Evolutionary conservation across 1,139 yeast species (phyloP), one percentile per base, ranked within the genome.

Genomic region (Blastobotrys niveus): DNA sequence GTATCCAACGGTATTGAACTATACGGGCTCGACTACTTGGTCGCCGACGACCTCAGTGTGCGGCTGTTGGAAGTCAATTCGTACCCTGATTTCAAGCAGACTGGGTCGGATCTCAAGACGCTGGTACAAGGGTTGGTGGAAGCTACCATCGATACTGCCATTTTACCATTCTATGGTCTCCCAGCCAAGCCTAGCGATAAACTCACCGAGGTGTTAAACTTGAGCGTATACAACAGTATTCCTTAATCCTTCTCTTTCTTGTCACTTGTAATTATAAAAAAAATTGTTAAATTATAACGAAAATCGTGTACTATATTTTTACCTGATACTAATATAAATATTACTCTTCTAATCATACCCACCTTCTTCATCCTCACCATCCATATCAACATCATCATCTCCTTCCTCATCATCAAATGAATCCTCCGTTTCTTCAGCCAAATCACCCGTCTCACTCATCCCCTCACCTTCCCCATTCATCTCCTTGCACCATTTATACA

Each of bases 61-160:
- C 71, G 71, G 38, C 63, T 91, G 34, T 67, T 91, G 32, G 98
- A 91, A 62, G 86, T 88, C 38, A 91, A 91, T 60, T 82, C 97
- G 8, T 91, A 83, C 60, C 98, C 98, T 0, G 98, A 91, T 61
- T 91, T 91, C 66, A 88, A 88, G 60, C 98, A 91, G 64, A 91
- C 97, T 0, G 98, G 98, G 10, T 76, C 68, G 17, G 81, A 75
- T 5, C 70, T 91, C 56, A 83, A 82, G 58, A 68, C 58, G 1
- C 58, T 89, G 22, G 85, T 91, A 25, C 52, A 54, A 24, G 62
- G 60, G 2, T 49, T 68, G 26, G 58, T 68, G 34, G 48, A 49
- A 10, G 56, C 57, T 7, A 58, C 63, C 0, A 55, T 56, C 8
- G 51, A 48, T 10, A 48, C 48, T 2, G 57, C 58, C 1, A 54